These are phyloP conservation scores for Chrysoporthe puriensis DNA, from an alignment of 2,329 filamentous ascomycete species.

Conservation along the genomic window DNA sequence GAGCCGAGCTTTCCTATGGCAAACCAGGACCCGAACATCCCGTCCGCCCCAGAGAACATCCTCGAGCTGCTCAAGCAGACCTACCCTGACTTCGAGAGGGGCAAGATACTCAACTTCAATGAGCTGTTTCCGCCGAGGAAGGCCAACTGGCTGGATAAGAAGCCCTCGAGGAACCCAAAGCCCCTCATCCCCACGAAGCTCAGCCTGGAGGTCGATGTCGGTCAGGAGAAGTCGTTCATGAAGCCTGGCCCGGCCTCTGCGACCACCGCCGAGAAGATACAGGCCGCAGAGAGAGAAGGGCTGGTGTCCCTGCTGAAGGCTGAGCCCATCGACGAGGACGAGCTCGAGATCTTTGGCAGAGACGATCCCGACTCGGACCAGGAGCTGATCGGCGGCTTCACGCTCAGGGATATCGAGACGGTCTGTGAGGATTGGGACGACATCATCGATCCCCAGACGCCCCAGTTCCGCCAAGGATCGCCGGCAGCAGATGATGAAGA, in stretches of 20 bases:
- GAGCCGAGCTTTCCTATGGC: slow-evolving; percentile 46
- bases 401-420: slow-evolving; percentile 79
- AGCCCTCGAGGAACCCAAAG: slow-evolving; percentile 78
- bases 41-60: slow-evolving; percentile 71
- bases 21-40: slow-evolving; percentile 66
- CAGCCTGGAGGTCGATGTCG: slow-evolving; percentile 80
- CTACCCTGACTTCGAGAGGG: slow-evolving; percentile 80
- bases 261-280: slow-evolving; percentile 59
- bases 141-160: slow-evolving; percentile 77
- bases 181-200: slow-evolving; percentile 85
- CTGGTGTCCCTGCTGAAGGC: slow-evolving; percentile 47
- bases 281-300: slow-evolving; percentile 54
- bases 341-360: slow-evolving; percentile 46
- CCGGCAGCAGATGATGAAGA: slow-evolving; percentile 48
- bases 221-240: slow-evolving; percentile 85
- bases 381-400: slow-evolving; percentile 74
- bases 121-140: slow-evolving; percentile 81
- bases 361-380: slow-evolving; percentile 55
- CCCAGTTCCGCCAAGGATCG: slow-evolving; percentile 16
- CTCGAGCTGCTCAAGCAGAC: slow-evolving; percentile 77
- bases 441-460: slow-evolving; percentile 55
- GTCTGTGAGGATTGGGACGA: slow-evolving; percentile 86
- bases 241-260: slow-evolving; percentile 64
- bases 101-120: slow-evolving; percentile 77
- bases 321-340: slow-evolving; percentile 47